Base-by-base conservation (phyloP, 176 grass and related monocot genomes). In the Cenchrus purpureus region DNA sequence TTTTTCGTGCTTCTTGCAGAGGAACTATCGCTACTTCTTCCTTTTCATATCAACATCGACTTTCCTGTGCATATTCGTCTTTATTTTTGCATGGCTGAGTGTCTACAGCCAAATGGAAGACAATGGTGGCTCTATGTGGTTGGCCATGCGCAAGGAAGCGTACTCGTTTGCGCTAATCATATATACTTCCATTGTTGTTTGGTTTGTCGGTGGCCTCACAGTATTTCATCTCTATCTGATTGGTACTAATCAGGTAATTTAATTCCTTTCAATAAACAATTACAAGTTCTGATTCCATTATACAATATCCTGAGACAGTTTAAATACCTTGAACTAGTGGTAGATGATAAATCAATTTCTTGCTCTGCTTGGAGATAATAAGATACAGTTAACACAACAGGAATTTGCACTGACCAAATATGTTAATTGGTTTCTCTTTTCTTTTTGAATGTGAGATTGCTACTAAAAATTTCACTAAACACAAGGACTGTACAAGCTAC, bases 221-320 rank as follows among this genome's bases (percentile, higher is more conserved):
- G 83, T 87, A 62, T 88, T 95, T 74, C 93, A 95, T 64, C 82
- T 95, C 49, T 95, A 95, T 67, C 57, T 95, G 16, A 95, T 95
- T 17, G 4, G 72, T 71, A 92, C 90, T 71, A 95, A 95, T 88
- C 90, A 95, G 90, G 90, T 90, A 63, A 12, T 22, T 15, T 65
- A 64, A 29, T 87, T 87, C 58, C 44, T 45, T 79, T 5, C 68
- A 12, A 19, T 79, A 40, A 13, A 54, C 3, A 77, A 42, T 55
- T 82, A 31, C 17, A 49, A 32, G 56, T 61, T 65, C 17, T 67
- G 25, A 17, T 66, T 49, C 52, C 22, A 6, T 51, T 51, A 77
- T 83, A 54, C 22, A 58, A 19, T 19, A 55, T 17, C 64, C n/a
- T 55, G 7, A 22, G 49, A 60, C 6, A 49, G 50, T 50, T 64